Conservation (phyloP, 768 basidiomycete species). For the Filobasidium floriforme region DNA sequence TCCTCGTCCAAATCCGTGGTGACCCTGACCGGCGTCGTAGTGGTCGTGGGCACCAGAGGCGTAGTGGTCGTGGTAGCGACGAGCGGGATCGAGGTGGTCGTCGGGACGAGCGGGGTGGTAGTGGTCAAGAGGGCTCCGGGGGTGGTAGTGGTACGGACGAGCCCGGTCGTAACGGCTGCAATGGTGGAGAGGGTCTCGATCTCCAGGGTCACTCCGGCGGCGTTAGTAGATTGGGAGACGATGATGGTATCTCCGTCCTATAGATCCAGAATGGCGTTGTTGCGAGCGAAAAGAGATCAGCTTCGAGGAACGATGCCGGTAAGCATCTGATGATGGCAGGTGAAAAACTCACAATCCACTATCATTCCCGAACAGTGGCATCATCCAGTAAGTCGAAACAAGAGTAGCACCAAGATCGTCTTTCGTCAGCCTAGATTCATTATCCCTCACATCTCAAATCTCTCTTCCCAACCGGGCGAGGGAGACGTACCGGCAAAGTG, state of each 20-base stretch:
- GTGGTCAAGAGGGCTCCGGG: not conserved
- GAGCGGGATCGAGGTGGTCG: not conserved
- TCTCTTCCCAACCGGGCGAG: no score
- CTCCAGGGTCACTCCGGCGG: constrained; percentile 18
- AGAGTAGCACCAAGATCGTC: no score
- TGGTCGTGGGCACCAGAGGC: not conserved
- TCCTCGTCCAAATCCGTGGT: not conserved
- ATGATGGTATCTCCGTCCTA: constrained; percentile 21
- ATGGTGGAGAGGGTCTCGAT: constrained; percentile 17
- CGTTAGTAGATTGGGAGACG: constrained; percentile 20
- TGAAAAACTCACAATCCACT: no score
- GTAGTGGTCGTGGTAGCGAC: not conserved
- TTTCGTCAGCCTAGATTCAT: no score
- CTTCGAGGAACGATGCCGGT: no score
- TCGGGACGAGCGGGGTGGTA: not conserved
- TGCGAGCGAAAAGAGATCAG: no score
- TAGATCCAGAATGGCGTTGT: not conserved
- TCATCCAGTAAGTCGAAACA: no score
- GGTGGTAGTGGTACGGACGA: not conserved
- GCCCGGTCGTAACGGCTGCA: not conserved
- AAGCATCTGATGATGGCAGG: no score
- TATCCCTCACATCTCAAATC: no score
- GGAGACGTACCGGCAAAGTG: constrained; percentile 14
- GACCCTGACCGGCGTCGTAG: not conserved
- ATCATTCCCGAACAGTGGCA: no score